Percentiles rank a stretch among this genome's conserved stretches.
phyloP scores from a whole-genome alignment of 768 basidiomycete genomes.

The Rhizopogon vesiculosus region DNA sequence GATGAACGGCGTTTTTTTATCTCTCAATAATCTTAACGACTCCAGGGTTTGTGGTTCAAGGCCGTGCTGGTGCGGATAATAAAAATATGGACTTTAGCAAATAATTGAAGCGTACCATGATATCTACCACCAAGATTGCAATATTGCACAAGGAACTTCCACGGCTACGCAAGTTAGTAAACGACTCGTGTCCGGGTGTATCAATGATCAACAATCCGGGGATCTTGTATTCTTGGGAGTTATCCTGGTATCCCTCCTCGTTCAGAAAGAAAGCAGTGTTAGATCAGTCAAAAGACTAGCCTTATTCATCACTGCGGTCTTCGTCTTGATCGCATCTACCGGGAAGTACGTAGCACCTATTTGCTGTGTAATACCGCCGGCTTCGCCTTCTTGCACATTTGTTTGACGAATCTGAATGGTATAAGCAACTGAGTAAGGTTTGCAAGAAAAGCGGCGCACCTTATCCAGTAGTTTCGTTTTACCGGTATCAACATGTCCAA shows the following conservation, averaged over 20 bases:
- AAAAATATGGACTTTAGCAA: neutral
- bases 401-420: slow-evolving; percentile 89
- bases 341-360: slow-evolving; percentile 99
- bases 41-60: slow-evolving; percentile 98
- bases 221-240: slow-evolving; percentile 87
- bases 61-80: slow-evolving; percentile 64
- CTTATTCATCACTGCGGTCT: slow-evolving; percentile 92
- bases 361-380: slow-evolving; percentile 99
- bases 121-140: slow-evolving; percentile 97
- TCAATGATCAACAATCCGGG: slow-evolving; percentile 96
- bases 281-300: slow-evolving; percentile 30
- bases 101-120: slow-evolving; percentile 60
- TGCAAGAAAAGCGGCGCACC: slow-evolving; percentile 37
- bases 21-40: slow-evolving; percentile 85
- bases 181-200: slow-evolving; percentile 99
- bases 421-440: slow-evolving; percentile 3
- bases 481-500: slow-evolving; percentile 99
- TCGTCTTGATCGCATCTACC: slow-evolving; percentile 86
- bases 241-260: slow-evolving; percentile 44
- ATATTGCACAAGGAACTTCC: slow-evolving; percentile 98
- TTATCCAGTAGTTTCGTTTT: slow-evolving; percentile 98
- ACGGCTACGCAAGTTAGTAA: slow-evolving; percentile 92
- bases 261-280: slow-evolving; percentile 5
- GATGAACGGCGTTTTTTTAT: slow-evolving; percentile 96
- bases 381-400: slow-evolving; percentile 98